Conservation (phyloP, 2,329 filamentous ascomycete genomes). For the Microdochium paspali region DNA sequence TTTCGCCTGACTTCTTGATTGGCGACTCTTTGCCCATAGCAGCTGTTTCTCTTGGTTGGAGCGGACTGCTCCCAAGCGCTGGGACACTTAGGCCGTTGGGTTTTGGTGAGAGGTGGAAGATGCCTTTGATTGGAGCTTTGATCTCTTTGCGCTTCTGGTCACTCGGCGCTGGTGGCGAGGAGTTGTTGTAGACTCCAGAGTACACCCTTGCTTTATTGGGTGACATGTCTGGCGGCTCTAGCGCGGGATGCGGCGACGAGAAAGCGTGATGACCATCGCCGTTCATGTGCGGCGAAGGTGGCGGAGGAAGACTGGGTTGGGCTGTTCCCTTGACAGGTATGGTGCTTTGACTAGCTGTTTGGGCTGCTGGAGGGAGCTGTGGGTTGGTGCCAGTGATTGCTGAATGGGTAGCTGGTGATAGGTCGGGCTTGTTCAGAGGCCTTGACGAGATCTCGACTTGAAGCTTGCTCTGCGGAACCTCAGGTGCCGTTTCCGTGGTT, state of each 20-base stretch:
- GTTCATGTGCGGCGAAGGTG: slow-evolving; percentile 17
- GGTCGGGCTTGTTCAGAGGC: slow-evolving; percentile 4
- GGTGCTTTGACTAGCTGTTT: slow-evolving; percentile 8
- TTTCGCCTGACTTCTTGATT: slow-evolving; percentile 2
- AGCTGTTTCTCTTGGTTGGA: neutral
- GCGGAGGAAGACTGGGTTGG: slow-evolving; percentile 14
- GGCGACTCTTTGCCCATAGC: neutral
- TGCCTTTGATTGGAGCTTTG: slow-evolving; percentile 17
- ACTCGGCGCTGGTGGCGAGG: slow-evolving; percentile 16
- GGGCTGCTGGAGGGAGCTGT: slow-evolving; percentile 9
- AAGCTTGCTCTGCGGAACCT: slow-evolving; percentile 4
- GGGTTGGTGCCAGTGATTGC: slow-evolving; percentile 5
- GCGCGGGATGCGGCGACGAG: slow-evolving; percentile 30
- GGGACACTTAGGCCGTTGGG: slow-evolving; percentile 7
- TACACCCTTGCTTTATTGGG: slow-evolving; percentile 29
- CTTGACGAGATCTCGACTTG: slow-evolving; percentile 12
- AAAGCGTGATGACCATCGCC: slow-evolving; percentile 26
- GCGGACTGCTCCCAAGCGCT: neutral
- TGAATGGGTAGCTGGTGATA: slow-evolving; percentile 3
- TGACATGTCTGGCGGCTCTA: slow-evolving; percentile 30
- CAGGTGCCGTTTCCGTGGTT: slow-evolving; percentile 6
- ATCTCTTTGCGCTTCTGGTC: slow-evolving; percentile 8
- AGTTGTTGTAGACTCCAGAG: slow-evolving; percentile 22
- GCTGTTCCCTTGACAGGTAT: slow-evolving; percentile 17
- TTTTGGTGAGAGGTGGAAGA: slow-evolving; percentile 19